These are phyloP conservation scores for Posidonia australis DNA, from an alignment of 106 monocot species.

Conservation along the genomic window DNA sequence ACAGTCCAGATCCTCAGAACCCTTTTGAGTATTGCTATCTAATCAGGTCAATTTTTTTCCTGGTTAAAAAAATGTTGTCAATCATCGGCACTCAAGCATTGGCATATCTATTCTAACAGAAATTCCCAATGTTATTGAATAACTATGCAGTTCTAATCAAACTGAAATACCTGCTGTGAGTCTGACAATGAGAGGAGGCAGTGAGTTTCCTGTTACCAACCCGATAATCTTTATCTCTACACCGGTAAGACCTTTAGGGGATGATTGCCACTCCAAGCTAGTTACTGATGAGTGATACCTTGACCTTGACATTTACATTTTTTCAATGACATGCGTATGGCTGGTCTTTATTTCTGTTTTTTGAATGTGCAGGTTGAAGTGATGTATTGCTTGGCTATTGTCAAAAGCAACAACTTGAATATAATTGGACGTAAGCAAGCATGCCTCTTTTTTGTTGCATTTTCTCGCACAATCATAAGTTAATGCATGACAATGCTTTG, in stretches of 20 bases:
- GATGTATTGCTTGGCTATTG: slow-evolving; percentile 67
- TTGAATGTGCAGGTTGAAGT: slow-evolving; percentile 18
- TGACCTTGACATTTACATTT: background rate
- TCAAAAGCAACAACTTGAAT: slow-evolving; percentile 50
- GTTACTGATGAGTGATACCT: background rate
- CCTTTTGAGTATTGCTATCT: slow-evolving; percentile 86
- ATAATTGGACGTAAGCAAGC: slow-evolving; percentile 93
- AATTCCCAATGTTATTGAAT: background rate
- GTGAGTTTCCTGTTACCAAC: slow-evolving; percentile 45
- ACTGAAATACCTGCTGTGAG: slow-evolving; percentile 32
- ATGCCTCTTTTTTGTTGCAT: background rate
- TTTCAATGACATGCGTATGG: background rate
- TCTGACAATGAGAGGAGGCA: slow-evolving; percentile 50
- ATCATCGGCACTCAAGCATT: background rate
- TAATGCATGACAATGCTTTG: too few relatives aligned
- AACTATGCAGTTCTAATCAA: slow-evolving; percentile 38
- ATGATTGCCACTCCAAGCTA: background rate
- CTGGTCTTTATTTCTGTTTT: background rate
- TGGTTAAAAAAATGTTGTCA: background rate
- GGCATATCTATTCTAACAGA: background rate
- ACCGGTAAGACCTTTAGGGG: slow-evolving; percentile 25
- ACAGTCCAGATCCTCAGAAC: slow-evolving; percentile 14
- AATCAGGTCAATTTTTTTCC: slow-evolving; percentile 17
- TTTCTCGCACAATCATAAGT: too few relatives aligned
- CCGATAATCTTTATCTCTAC: slow-evolving; percentile 38